phyloP scores from a whole-genome alignment of 345 rosid species.

The Clarkia xantiana region DNA sequence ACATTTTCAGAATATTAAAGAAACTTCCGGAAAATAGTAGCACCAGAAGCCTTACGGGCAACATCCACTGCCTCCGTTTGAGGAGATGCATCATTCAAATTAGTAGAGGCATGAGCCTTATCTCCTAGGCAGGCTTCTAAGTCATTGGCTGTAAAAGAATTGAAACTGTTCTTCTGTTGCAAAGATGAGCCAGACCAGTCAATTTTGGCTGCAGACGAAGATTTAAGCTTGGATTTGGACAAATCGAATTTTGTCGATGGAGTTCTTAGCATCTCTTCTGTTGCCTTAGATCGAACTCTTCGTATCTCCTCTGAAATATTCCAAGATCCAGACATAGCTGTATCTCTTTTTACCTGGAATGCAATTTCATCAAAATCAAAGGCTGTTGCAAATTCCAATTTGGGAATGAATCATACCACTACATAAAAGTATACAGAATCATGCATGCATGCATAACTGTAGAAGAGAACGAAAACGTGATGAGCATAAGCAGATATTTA shows the following conservation, averaged over 20 bases:
- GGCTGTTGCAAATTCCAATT: neutral
- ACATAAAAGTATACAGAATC: neutral
- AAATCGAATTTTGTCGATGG: slow-evolving; percentile 29
- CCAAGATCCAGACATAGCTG: slow-evolving; percentile 48
- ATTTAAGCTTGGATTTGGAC: slow-evolving; percentile 40
- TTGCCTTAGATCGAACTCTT: slow-evolving; percentile 78
- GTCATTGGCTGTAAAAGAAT: slow-evolving; percentile 11
- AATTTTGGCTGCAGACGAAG: slow-evolving; percentile 20
- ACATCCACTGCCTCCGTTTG: slow-evolving; percentile 16
- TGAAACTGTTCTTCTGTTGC: slow-evolving; percentile 19
- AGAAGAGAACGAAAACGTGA: neutral
- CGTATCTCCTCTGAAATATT: slow-evolving; percentile 77
- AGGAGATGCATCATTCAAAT: slow-evolving; percentile 20
- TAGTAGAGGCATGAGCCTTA: slow-evolving; percentile 10
- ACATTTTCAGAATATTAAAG: neutral
- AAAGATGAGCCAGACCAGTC: slow-evolving; percentile 34
- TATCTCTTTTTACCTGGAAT: slow-evolving; percentile 40
- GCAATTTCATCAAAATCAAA: neutral
- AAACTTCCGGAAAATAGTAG: neutral
- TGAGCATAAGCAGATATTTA: neutral
- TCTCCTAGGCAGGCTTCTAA: slow-evolving; percentile 16
- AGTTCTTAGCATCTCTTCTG: slow-evolving; percentile 61
- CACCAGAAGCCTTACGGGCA: slow-evolving; percentile 16
- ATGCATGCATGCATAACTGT: no score
- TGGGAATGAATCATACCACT: neutral